Evolutionary conservation across 495 filamentous ascomycete genomes (phyloP), one percentile per base, ranked within the genome.

Genomic region (Penicillium psychrofluorescens): DNA sequence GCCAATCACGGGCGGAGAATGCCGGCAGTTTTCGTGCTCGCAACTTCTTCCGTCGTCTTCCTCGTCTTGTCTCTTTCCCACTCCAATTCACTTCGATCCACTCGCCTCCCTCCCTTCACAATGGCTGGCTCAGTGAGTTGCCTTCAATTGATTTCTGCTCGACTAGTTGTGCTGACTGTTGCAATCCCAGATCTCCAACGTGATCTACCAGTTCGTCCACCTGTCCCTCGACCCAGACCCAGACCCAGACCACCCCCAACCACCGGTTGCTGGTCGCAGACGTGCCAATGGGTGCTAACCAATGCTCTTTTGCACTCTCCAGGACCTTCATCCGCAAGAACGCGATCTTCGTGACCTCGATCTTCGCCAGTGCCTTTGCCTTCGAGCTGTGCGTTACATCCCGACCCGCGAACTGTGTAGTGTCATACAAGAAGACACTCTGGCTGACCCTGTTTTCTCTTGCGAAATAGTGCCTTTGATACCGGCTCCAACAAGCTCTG

Each of bases 261-360:
- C 22, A 22, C 22, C 22, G 22, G 6, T 6, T 22, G 22, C 22
- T 38, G 43, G 40, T 49, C 49, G 16, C 46, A 50, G 36, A 50
- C 44, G 29, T 48, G 40, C 46, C 37, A 40, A 36, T 44, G 3
- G 15, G 45, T 29, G 49, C 53, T 57, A 55, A 59, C 56, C 22
- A 42, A 42, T 51, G 8, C 54, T 46, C 43, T 46, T 55, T 35
- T 36, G 29, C 15, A 22, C 35, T 8, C 22, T 67, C 52, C 70
- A 97, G 94, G 74, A 61, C 76, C 58, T 58, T 99, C 54, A 82
- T 97, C 74, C 83, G 84, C 63, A 79, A 74, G 59, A 97, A 99
- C 73, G 79, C 77, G 48, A 72, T 83, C 64, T 95, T 91, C 76
- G 75, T 99, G 46, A 87, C 82, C 40, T 74, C 76, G 31, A 86